Evolutionary conservation across 2,329 filamentous ascomycete species (phyloP).

Genomic region (Claviceps capensis): DNA sequence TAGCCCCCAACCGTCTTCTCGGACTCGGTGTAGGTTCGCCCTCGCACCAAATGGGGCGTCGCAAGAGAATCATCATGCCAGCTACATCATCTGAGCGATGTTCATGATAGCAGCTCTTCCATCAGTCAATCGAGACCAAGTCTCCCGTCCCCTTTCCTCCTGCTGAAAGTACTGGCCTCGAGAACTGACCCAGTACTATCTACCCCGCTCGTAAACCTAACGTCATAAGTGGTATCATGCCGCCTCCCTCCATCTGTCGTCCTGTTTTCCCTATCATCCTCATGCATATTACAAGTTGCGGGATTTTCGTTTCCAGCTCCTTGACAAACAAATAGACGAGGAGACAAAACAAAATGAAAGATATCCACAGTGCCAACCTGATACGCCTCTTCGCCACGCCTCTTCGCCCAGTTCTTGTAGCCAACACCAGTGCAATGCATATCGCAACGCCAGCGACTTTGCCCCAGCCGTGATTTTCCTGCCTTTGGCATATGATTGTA

Average conservation of each 20-base stretch:
- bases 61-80: neutral
- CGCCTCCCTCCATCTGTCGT: slow-evolving; percentile 13
- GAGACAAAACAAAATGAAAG: slow-evolving; percentile 2
- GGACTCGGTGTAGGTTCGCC: slow-evolving; percentile 1
- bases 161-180: neutral
- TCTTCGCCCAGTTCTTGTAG: slow-evolving; percentile 7
- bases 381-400: slow-evolving; percentile 12
- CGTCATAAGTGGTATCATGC: slow-evolving; percentile 24
- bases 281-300: slow-evolving; percentile 10
- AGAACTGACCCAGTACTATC: neutral
- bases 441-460: slow-evolving; percentile 3
- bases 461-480: slow-evolving; percentile 1
- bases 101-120: neutral
- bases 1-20: neutral
- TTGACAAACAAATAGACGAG: slow-evolving; percentile 5
- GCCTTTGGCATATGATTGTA: slow-evolving; percentile 3
- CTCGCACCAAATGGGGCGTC: neutral
- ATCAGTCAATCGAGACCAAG: neutral
- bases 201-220: slow-evolving; percentile 12
- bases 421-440: slow-evolving; percentile 8
- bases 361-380: slow-evolving; percentile 8
- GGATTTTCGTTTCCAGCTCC: slow-evolving; percentile 9
- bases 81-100: neutral
- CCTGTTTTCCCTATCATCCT: slow-evolving; percentile 5
- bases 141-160: neutral